Evolutionary conservation across 2,329 filamentous ascomycete genomes (phyloP).

Genomic region (Aspergillus neotritici): DNA sequence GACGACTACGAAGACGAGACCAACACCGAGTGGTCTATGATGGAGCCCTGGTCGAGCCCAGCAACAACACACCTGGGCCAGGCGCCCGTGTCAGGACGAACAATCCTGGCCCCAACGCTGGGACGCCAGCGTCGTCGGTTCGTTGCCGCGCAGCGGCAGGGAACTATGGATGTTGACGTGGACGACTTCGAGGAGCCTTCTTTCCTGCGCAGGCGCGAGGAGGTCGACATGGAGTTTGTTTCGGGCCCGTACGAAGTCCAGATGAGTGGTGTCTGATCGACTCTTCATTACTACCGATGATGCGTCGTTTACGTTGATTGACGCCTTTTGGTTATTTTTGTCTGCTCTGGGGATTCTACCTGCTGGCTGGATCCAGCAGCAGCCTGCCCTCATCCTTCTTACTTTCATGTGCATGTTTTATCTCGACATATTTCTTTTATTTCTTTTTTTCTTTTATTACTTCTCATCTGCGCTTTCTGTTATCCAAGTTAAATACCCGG

Average conservation of each 20-base stretch:
- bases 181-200: slow-evolving; percentile 44
- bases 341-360: too few relatives aligned
- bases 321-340: background rate
- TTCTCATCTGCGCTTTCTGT: background rate
- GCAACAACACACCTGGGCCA: slow-evolving; percentile 1
- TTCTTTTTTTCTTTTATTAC: slow-evolving; percentile 1
- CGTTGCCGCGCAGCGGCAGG: slow-evolving; percentile 9
- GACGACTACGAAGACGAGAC: slow-evolving; percentile 36
- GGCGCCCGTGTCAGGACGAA: slow-evolving; percentile 22
- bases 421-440: background rate
- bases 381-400: too few relatives aligned
- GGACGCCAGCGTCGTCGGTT: slow-evolving; percentile 24
- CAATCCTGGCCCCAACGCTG: slow-evolving; percentile 30
- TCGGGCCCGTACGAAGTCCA: slow-evolving; percentile 15
- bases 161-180: slow-evolving; percentile 29
- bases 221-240: slow-evolving; percentile 30
- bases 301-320: background rate
- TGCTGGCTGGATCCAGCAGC: too few relatives aligned
- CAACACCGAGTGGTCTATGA: slow-evolving; percentile 9
- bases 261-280: slow-evolving; percentile 30
- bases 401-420: background rate
- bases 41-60: slow-evolving; percentile 19
- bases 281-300: background rate
- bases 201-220: slow-evolving; percentile 40
- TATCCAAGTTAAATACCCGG: too few relatives aligned